Conservation (phyloP, 2,329 filamentous ascomycete genomes). For the Monilinia vaccinii-corymbosi region DNA sequence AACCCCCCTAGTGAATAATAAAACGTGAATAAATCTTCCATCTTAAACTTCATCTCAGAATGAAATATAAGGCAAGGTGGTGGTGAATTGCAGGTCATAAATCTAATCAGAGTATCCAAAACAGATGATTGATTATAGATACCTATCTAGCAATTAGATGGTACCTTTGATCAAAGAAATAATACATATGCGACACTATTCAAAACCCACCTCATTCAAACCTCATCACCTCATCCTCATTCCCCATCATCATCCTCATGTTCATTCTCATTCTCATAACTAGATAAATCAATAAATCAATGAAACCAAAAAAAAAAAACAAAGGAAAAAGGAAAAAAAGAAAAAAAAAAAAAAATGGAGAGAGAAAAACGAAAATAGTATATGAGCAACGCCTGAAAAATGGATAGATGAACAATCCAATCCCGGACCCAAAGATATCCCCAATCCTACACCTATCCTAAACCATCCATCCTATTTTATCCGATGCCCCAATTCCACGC, state of each 20-base stretch:
- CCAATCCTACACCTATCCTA: not conserved
- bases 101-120: too few relatives aligned
- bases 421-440: not conserved
- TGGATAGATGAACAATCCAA: not conserved
- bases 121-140: too few relatives aligned
- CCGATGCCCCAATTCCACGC: slow-evolving; percentile 1
- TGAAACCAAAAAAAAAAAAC: not conserved
- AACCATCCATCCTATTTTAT: slow-evolving; percentile 3
- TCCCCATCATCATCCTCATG: not conserved
- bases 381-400: slow-evolving; percentile 10
- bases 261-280: not conserved
- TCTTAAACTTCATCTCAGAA: too few relatives aligned
- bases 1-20: too few relatives aligned
- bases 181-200: too few relatives aligned
- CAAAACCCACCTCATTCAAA: not conserved
- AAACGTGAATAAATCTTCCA: too few relatives aligned
- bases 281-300: slow-evolving; percentile 4
- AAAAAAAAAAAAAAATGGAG: not conserved
- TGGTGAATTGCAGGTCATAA: too few relatives aligned
- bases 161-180: too few relatives aligned
- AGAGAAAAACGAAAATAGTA: not conserved
- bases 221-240: not conserved
- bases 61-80: too few relatives aligned
- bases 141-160: too few relatives aligned
- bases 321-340: not conserved